Evolutionary conservation across 371 early-diverging fungal genomes (phyloP).

Genomic region (Mortierella sp.): DNA sequence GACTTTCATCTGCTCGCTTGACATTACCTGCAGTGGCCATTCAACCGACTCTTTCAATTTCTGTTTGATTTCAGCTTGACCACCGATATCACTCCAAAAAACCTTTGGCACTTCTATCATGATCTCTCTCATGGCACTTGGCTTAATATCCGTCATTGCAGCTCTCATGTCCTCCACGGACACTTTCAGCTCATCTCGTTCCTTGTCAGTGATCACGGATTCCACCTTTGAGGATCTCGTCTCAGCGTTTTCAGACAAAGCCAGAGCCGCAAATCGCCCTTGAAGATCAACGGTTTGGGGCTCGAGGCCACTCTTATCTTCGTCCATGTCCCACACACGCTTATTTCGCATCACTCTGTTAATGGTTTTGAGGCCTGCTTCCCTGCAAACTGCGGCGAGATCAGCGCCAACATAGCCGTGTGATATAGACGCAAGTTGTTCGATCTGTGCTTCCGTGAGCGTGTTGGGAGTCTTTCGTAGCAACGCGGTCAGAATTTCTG

Average conservation of each 20-base stretch:
- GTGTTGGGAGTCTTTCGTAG: conserved; percentile 76
- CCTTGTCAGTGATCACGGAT: neutral
- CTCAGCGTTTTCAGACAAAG: conserved; percentile 10
- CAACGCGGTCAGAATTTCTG: conserved; percentile 81
- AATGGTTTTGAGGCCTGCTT: conserved; percentile 90
- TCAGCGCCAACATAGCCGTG: conserved; percentile 99
- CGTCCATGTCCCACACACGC: neutral
- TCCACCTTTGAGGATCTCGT: neutral
- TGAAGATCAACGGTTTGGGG: conserved; percentile 1
- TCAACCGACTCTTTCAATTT: conserved; percentile 97
- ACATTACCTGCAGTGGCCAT: conserved; percentile 90
- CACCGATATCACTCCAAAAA: conserved; percentile 97
- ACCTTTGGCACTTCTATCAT: conserved; percentile 95
- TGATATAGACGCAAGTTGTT: conserved; percentile 68
- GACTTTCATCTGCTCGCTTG: neutral
- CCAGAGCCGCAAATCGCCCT: conserved; percentile 16
- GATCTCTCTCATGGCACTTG: conserved; percentile 98
- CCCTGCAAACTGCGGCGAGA: conserved; percentile 85
- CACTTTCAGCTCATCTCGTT: conserved; percentile 35
- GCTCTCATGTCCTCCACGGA: conserved; percentile 60
- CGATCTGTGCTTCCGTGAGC: conserved; percentile 67
- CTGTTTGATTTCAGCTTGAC: conserved; percentile 93
- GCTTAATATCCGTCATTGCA: conserved; percentile 77
- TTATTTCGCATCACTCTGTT: conserved; percentile 58
- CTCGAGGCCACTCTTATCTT: neutral